Base-by-base conservation (phyloP, 2,329 filamentous ascomycete genomes). In the Coniochaeta hoffmannii region DNA sequence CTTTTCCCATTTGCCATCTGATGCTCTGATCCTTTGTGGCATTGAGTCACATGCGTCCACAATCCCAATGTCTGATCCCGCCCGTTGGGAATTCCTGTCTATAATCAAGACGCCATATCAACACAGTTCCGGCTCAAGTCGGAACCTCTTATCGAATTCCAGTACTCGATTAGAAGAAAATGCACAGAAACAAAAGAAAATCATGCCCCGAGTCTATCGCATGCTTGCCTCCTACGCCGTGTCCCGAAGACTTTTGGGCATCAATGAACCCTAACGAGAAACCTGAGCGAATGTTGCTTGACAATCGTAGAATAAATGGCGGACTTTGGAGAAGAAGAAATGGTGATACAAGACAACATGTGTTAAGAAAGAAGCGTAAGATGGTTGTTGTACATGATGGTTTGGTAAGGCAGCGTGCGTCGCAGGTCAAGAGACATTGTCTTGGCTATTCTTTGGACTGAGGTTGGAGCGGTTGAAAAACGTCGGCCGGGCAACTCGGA, bases 401-500 rank as follows among this genome's bases (percentile, higher is more conserved):
- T 46, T 22, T 22, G 22, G 41, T 5, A 3, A 2, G 9, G 41
- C 41, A 19, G 22, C 22, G 19, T 15, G 24, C 24, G 15, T n/a
- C 12, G 24, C 22, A 46, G 30, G 17, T 58, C 34, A 64, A 14
- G 60, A 58, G 22, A 57, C 61, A 36, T 65, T 67, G 52, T 71
- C 79, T 56, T 74, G 70, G 66, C 73, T 80, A 28, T 73, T 72
- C 67, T 78, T 72, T 35, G 78, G 78, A 63, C 76, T 82, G 58
- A 72, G 75, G 63, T 74, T 78, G 51, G 71, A 67, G 49, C 82
- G 78, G 61, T 75, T 78, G 66, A 84, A 83, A 31, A 85, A 85
- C 26, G 85, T 80, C 56, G 78, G 81, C 59, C 78, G 76, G 28
- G 85, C 73, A 53, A 75, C 75, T 63, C 81, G 83, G 59, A 85